Base-by-base conservation (phyloP, 768 basidiomycete species). In the Leccinum boreale region DNA sequence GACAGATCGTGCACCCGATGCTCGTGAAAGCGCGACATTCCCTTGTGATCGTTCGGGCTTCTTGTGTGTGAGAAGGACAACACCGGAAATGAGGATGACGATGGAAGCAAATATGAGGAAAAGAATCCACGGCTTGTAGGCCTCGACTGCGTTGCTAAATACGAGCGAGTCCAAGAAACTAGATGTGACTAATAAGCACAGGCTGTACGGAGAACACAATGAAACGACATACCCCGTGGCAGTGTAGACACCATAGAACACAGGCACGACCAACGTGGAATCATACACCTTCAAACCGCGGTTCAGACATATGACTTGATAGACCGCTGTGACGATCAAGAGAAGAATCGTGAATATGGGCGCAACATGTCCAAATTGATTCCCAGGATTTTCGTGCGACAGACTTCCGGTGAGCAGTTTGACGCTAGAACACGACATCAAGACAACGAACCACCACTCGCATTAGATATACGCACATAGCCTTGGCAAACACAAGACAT, bases 191-290 rank as follows among this genome's bases (percentile, higher is more conserved):
- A 29, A 53, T 67, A 15, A 65, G 46, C 56, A 53, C 10, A 52
- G 36, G 45, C 55, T 24, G 52, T 21, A 36, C 23, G 7, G 1
- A 10, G 26, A 33, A 28, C 21, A 19, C n/a, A 3, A 19, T 19
- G 17, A 53, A n/a, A n/a, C 3, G 36, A 74, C 81, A 47, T 69
- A 90, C 84, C 92, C 91, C 23, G 83, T 80, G 3, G 89, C 89
- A 0, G 92, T 94, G 67, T 94, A 95, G 10, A 94, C 86, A 10
- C 93, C 93, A 68, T 96, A 98, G 70, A 98, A 97, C 14, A 95
- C 87, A 0, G 96, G 95, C 0, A 97, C 94, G 17, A 97, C 93
- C 1, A 97, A 73, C 0, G 91, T 92, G 17, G 90, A 92, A 66
- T 94, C 94, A 64, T 95, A 95, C 9, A 91, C 87, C 66, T 85